These are phyloP conservation scores for Nematocida sp. DNA, from an alignment of 371 early-diverging fungal species.

Conservation along the genomic window DNA sequence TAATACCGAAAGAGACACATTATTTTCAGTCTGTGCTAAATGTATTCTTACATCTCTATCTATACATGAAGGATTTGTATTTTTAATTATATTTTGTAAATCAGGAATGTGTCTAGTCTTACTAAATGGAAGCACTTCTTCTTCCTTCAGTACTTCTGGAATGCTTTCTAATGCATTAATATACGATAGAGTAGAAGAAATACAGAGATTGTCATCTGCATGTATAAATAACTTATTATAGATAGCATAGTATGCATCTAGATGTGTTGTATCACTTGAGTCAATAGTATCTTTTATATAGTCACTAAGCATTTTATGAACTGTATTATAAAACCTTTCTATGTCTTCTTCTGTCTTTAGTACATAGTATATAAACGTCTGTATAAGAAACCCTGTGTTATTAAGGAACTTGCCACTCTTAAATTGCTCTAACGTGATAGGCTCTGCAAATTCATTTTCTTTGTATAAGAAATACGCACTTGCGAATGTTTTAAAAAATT, in stretches of 20 bases:
- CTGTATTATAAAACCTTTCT: neutral
- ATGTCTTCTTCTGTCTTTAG: neutral
- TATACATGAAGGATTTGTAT: neutral
- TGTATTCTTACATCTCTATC: too few relatives aligned
- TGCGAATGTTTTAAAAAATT: neutral
- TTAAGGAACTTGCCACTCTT: neutral
- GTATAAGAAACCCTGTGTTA: neutral
- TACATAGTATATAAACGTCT: neutral
- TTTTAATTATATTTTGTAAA: neutral
- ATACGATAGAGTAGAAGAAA: neutral
- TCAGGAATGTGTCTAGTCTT: neutral
- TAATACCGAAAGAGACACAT: neutral
- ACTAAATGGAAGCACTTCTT: neutral
- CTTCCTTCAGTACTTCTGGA: neutral
- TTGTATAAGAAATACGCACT: neutral
- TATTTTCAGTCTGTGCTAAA: too few relatives aligned
- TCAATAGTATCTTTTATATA: neutral
- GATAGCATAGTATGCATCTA: neutral
- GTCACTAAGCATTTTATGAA: neutral
- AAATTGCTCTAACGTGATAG: neutral
- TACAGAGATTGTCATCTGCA: neutral
- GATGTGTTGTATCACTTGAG: too few relatives aligned
- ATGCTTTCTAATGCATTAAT: neutral
- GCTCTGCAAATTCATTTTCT: neutral
- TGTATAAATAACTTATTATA: neutral